A percentile compares a stretch with the other conserved stretches of the same genome.
These are phyloP conservation scores for Macrophomina tecta DNA, from an alignment of 2,329 filamentous ascomycete species.

Conservation along the genomic window DNA sequence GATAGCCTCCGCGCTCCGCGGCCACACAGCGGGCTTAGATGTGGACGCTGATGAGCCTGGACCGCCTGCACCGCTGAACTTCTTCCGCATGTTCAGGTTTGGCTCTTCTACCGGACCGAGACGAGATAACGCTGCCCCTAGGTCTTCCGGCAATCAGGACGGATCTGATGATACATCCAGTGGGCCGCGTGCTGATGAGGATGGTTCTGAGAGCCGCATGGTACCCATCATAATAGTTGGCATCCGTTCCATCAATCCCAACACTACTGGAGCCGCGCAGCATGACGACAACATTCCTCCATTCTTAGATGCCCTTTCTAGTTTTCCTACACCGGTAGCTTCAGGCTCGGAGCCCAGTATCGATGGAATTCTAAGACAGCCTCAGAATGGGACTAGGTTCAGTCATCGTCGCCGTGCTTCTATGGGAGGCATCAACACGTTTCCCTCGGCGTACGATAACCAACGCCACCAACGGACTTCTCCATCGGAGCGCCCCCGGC, in stretches of 20 bases:
- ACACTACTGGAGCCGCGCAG: constrained; percentile 47
- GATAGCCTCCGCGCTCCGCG: constrained; percentile 62
- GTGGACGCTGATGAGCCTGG: constrained; percentile 46
- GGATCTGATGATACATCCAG: constrained; percentile 33
- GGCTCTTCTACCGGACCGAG: constrained; percentile 54
- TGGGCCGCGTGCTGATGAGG: constrained; percentile 41
- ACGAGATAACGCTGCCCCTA: constrained; percentile 15
- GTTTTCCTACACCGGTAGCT: constrained; percentile 53
- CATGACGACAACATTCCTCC: constrained; percentile 54
- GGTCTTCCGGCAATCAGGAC: constrained; percentile 35
- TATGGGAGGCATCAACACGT: constrained; percentile 58
- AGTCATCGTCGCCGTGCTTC: constrained; percentile 60
- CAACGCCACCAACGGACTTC: constrained; percentile 58
- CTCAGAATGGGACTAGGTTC: constrained; percentile 62
- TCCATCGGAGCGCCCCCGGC: constrained; percentile 48
- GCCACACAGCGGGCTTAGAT: constrained; percentile 49
- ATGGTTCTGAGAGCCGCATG: constrained; percentile 60
- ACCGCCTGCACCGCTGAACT: constrained; percentile 65
- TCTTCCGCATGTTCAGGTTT: constrained; percentile 73
- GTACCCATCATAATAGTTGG: constrained; percentile 74
- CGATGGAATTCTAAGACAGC: constrained; percentile 58
- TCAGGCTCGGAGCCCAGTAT: constrained; percentile 55
- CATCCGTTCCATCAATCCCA: constrained; percentile 68
- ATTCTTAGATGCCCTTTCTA: constrained; percentile 59
- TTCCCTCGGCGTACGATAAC: constrained; percentile 58